Evolutionary conservation across 73 alveolate species (phyloP).

Genomic region (Breviolum minutum): DNA sequence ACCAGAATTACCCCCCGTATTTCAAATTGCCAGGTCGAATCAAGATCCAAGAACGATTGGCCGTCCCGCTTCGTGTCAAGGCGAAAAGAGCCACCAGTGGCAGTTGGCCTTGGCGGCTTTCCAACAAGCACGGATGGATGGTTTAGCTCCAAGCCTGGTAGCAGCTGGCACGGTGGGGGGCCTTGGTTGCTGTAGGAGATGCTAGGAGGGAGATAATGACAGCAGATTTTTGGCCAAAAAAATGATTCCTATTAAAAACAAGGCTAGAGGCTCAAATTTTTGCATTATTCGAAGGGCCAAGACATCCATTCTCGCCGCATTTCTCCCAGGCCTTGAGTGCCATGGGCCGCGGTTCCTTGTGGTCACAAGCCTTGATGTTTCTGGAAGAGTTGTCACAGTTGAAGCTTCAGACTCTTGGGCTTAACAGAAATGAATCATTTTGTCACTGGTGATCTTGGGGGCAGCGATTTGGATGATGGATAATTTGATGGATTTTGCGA

Average conservation of each 20-base stretch:
- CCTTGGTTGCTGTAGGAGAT: neutral
- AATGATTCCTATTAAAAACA: too few relatives aligned
- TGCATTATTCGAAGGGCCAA: too few relatives aligned
- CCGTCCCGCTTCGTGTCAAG: neutral
- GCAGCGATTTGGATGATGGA: too few relatives aligned
- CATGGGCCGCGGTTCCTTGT: slow-evolving; percentile 39
- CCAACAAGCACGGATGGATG: neutral
- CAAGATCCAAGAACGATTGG: neutral
- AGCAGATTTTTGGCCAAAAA: neutral
- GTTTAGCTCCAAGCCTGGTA: slow-evolving; percentile 24
- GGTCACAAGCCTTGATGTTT: neutral
- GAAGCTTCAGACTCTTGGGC: slow-evolving; percentile 5
- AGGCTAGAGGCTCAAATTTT: neutral
- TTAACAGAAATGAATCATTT: neutral
- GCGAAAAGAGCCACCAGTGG: slow-evolving; percentile 87
- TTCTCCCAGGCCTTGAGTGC: slow-evolving; percentile 19
- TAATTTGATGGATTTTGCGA: too few relatives aligned
- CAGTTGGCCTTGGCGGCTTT: slow-evolving; percentile 57
- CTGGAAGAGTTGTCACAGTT: slow-evolving; percentile 9
- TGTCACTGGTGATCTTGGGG: too few relatives aligned
- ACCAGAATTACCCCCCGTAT: too few relatives aligned
- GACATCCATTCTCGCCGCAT: too few relatives aligned
- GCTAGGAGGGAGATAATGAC: neutral
- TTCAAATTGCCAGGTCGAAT: neutral
- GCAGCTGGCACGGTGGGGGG: slow-evolving; percentile 45